Evolutionary conservation across 257 asterid genomes (phyloP), one percentile per base, ranked within the genome.

Genomic region (Nicotiana attenuata): DNA sequence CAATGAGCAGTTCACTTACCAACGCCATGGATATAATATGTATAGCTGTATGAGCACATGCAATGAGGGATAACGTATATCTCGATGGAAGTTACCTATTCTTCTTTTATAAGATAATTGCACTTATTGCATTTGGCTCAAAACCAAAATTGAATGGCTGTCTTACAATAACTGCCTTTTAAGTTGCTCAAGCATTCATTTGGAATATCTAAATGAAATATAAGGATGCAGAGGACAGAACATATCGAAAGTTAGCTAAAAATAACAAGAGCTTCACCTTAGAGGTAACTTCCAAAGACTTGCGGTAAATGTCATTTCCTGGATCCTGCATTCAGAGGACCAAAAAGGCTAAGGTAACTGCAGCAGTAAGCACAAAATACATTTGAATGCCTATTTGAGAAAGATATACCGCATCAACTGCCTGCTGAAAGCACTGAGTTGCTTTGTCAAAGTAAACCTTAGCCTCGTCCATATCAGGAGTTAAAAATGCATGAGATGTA

Each of bases 281-380:
- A 56, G 92, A 84, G 68, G 97, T 78, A 65, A 92, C 94, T 88
- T 96, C 98, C 65, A 93, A 68, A 47, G 98, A 96, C 84, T 92
- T 94, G 82, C 86, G 91, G 78, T 93, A 96, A 20, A 94, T 94
- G 4, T 92, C 97, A 86, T 96, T 94, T 29, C 77, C 45, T 56
- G 98, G 99, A 78, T 92, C 97, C 99, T 96, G 94, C 89, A 87
- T 75, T 75, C 63, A 64, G 55, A 47, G 75, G 7, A 50, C n/a
- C 41, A 65, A 80, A 29, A 29, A 64, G 11, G 1, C 20, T 64
- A 85, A 71, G 67, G 20, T 67, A 85, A 28, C 1, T n/a, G 33
- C 73, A 57, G 80, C 22, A 33, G 71, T 33, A 53, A 11, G 35
- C 10, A n/a, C 35, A 26, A 10, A 68, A 56, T 9, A 26, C 31